Evolutionary conservation across 352 stramenopile species (phyloP).

Genomic region (Globisporangium rhizosaccharum): DNA sequence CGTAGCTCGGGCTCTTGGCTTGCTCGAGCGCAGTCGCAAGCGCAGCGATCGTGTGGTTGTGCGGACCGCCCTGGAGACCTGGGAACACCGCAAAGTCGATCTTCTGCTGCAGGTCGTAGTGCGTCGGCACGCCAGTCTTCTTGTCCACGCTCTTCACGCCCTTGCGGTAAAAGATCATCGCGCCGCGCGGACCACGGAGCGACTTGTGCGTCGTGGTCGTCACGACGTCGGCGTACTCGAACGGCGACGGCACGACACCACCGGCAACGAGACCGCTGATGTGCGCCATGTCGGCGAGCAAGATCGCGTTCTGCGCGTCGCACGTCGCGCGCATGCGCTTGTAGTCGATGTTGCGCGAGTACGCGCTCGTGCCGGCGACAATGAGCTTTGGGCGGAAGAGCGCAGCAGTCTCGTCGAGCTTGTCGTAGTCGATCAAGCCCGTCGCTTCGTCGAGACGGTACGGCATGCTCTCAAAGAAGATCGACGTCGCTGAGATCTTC

Average conservation of each 20-base stretch:
- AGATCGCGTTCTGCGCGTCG: conserved; percentile 90
- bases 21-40: conserved; percentile 97
- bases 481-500: conserved; percentile 98
- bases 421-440: conserved; percentile 98
- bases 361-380: conserved; percentile 97
- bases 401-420: conserved; percentile 92
- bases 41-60: conserved; percentile 99
- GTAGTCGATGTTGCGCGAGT: conserved; percentile 99
- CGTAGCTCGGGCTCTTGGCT: conserved; percentile 92
- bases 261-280: conserved; percentile 97
- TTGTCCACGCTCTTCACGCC: conserved; percentile 91
- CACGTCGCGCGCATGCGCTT: conserved; percentile 97
- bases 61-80: conserved; percentile 96
- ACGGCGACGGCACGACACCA: conserved; percentile 95
- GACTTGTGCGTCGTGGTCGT: conserved; percentile 99
- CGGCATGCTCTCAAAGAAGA: conserved; percentile 99
- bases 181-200: conserved; percentile 95
- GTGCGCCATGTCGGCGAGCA: conserved; percentile 99
- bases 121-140: conserved; percentile 87
- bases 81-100: conserved; percentile 99
- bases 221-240: conserved; percentile 98
- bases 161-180: conserved; percentile 99
- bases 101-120: conserved; percentile 96
- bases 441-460: conserved; percentile 97
- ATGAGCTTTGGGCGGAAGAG: conserved; percentile 97